Evolutionary conservation across 495 filamentous ascomycete species (phyloP), one percentile per base, ranked within the genome.

Genomic region (Parachaetomium inaequale): DNA sequence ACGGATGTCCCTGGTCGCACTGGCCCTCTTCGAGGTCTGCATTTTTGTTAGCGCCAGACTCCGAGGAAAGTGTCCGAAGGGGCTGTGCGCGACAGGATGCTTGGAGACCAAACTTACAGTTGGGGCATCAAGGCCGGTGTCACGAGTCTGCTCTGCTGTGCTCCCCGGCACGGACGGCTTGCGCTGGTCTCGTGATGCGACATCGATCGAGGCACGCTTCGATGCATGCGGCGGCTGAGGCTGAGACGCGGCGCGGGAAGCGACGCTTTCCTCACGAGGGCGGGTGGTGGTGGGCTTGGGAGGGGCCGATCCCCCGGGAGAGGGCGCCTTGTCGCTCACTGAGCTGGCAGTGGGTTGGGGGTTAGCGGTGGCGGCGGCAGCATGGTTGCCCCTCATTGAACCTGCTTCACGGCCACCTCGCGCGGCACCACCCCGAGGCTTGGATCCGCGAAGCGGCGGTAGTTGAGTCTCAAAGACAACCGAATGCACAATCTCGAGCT

Each of bases 391-490:
- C 21, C 68, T 45, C 54, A 67, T 61, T 4, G 68, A 62, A 10
- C 59, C 66, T 4, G 72, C 72, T 57, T 78, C 81, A 55, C 76
- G 73, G 21, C 77, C 81, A 46, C 82, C 84, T 59, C 88, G 82
- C 49, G 52, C 4, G 8, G 81, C 71, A 38, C 81, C 82, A 62
- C 78, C 78, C 61, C 82, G 84, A 63, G 84, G 86, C 72, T 88
- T 81, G 15, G 85, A 83, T 47, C 81, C 82, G 60, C 79, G 77
- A 50, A 50, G 28, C 25, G 74, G 74, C 7, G 90, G 90, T 38
- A 95, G 69, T 7, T 85, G 88, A 0, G 92, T 96, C 70, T 87
- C 87, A 74, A 93, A 96, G n/a, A 87, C 83, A 26, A 92, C 88
- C 45, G 80, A 87, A 2, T 89, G 92, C 1, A 87, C 87, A 67